Evolutionary conservation across 2,329 filamentous ascomycete genomes (phyloP), one percentile per base, ranked within the genome.

Genomic region (Nemania abortiva): DNA sequence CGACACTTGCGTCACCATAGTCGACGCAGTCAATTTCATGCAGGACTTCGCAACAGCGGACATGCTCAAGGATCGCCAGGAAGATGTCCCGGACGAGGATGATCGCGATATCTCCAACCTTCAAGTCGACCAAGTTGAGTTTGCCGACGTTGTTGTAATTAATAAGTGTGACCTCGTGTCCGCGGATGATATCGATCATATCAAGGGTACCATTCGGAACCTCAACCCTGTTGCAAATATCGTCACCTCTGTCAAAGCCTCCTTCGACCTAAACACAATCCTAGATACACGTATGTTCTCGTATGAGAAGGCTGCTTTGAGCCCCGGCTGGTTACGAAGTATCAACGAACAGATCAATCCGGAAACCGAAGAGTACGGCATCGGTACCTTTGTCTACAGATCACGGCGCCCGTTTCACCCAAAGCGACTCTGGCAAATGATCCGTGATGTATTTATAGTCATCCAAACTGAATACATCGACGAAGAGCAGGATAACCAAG

Each of bases 121-220:
- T 0, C 91, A 93, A 85, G 90, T 92, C 0, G 91, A 93, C 73
- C 91, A 93, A 74, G 91, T 93, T 68, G 91, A 94, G 78, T 94
- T 94, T 73, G 90, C 91, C 0, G 90, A 93, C 72, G 90, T 93
- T 6, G 85, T 93, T 15, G 84, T 93, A 3, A 80, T 93, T 22
- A 93, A 93, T 80, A 93, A 93, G 78, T 82, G 87, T 6, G 90
- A 92, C 69, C 87, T 89, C 68, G 88, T 92, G 75, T 22, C 73
- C 6, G 67, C 72, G 37, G 71, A 73, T 0, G 74, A 77, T 49
- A 53, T 75, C 11, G 62, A 84, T 82, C 81, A 86, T 2, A 84
- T 92, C 63, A 77, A 82, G 2, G 81, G 84, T 0, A 79, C 91
- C 10, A 80, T 92, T 63, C 84, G 84, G 66, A 85, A 87, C 58